Evolutionary conservation across 2,329 filamentous ascomycete species (phyloP).

Genomic region (Hawksworthiomyces lignivorus): DNA sequence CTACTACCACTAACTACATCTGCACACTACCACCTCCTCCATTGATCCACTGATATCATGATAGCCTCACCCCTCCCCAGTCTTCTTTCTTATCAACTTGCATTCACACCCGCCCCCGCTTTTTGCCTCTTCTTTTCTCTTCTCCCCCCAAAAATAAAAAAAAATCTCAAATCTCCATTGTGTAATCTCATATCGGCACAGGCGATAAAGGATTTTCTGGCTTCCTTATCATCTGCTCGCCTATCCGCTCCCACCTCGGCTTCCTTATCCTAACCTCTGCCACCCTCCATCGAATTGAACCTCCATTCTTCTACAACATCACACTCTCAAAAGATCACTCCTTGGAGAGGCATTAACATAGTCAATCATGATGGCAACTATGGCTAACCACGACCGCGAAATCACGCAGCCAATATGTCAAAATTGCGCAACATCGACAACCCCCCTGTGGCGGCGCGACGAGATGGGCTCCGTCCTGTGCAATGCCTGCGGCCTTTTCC

Average conservation of each 20-base stretch:
- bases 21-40: too few species aligned
- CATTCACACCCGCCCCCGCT: conserved; percentile 8
- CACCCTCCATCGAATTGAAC: conserved; percentile 1
- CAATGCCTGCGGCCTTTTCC: conserved; percentile 95
- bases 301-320: background rate
- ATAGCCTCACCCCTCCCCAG: conserved; percentile 3
- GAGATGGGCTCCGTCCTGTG: conserved; percentile 92
- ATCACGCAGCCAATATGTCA: conserved; percentile 85
- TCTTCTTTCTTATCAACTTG: conserved; percentile 14
- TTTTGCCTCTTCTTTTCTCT: too few species aligned
- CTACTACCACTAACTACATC: too few species aligned
- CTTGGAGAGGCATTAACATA: too few species aligned
- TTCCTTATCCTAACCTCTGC: conserved; percentile 8
- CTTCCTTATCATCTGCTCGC: conserved; percentile 17
- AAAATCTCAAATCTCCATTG: conserved; percentile 8
- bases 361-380: conserved; percentile 38
- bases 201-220: conserved; percentile 18
- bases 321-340: too few species aligned
- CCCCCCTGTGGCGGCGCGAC: conserved; percentile 94
- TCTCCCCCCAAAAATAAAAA: conserved; percentile 13
- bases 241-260: conserved; percentile 9
- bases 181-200: conserved; percentile 18
- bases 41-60: background rate
- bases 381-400: conserved; percentile 49
- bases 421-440: conserved; percentile 93